These are phyloP conservation scores for Fusarium neocosmosporiellum DNA, from an alignment of 2,329 filamentous ascomycete genomes.

Conservation along the genomic window DNA sequence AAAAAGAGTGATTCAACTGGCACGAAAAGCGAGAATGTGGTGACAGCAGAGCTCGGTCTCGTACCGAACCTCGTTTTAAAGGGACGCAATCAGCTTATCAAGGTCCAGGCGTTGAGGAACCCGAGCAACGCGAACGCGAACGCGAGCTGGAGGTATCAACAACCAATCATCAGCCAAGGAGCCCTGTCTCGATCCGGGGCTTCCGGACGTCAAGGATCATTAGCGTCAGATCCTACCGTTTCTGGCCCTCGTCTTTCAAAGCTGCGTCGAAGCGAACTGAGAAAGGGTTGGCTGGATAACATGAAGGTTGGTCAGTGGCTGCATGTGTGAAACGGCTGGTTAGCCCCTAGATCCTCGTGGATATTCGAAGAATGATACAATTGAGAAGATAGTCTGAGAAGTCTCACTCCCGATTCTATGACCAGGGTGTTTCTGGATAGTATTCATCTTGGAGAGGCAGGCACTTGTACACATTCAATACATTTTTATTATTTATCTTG, in stretches of 20 bases:
- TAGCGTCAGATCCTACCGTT: neutral
- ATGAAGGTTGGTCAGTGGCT: neutral
- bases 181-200: neutral
- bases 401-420: no score
- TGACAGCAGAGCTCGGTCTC: neutral
- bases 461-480: no score
- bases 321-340: neutral
- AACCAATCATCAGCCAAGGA: neutral
- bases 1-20: neutral
- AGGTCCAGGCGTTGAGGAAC: neutral
- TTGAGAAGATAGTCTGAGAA: no score
- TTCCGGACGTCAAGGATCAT: neutral
- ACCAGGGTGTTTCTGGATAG: no score
- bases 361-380: neutral
- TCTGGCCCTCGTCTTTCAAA: neutral
- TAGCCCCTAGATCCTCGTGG: neutral
- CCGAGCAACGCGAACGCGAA: conserved; percentile 3
- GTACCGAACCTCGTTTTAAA: neutral
- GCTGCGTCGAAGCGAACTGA: neutral
- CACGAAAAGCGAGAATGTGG: neutral
- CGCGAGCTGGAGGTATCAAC: neutral
- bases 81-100: neutral
- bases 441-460: no score
- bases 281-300: neutral
- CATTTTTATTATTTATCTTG: neutral